Evolutionary conservation across 1,284 basidiomycete genomes (phyloP).

Genomic region (Marasmius fiardii): DNA sequence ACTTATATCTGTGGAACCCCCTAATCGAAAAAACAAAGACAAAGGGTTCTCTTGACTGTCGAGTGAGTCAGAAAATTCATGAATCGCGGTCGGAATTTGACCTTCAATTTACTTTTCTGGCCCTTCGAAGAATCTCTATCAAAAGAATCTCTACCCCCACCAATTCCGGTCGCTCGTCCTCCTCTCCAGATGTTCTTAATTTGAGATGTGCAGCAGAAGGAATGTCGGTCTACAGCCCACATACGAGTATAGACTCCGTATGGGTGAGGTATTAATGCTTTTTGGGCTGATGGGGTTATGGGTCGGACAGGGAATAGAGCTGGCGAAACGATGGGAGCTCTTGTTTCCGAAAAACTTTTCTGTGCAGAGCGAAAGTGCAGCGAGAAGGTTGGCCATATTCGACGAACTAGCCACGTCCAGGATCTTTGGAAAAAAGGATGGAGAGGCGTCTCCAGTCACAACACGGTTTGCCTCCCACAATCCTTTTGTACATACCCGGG

Average conservation of each 20-base stretch:
- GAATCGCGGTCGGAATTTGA: slow-evolving; percentile 11
- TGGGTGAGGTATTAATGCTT: slow-evolving; percentile 86
- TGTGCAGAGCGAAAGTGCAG: slow-evolving; percentile 49
- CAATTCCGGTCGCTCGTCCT: no score
- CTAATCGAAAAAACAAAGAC: slow-evolving; percentile 48
- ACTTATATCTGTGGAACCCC: slow-evolving; percentile 56
- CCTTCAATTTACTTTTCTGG: slow-evolving; percentile 33
- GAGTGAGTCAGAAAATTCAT: slow-evolving; percentile 71
- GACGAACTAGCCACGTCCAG: slow-evolving; percentile 52
- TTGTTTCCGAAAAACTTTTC: slow-evolving; percentile 35
- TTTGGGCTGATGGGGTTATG: slow-evolving; percentile 55
- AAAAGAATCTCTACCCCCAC: slow-evolving; percentile 65
- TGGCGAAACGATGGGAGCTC: slow-evolving; percentile 29
- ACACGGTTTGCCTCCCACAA: slow-evolving; percentile 2
- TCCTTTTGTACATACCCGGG: neutral
- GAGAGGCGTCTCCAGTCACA: slow-evolving; percentile 70
- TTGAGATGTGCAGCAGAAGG: slow-evolving; percentile 78
- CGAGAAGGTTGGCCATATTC: slow-evolving; percentile 68
- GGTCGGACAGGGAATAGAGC: slow-evolving; percentile 21
- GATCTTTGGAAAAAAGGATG: no score
- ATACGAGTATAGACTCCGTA: slow-evolving; percentile 82
- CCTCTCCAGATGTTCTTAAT: slow-evolving; percentile 79
- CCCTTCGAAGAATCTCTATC: slow-evolving; percentile 67
- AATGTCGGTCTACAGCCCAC: slow-evolving; percentile 85
- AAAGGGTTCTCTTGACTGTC: slow-evolving; percentile 77